Evolutionary conservation across 768 basidiomycete genomes (phyloP), one percentile per base, ranked within the genome.

Genomic region (Dictyophora rubrovolvata): DNA sequence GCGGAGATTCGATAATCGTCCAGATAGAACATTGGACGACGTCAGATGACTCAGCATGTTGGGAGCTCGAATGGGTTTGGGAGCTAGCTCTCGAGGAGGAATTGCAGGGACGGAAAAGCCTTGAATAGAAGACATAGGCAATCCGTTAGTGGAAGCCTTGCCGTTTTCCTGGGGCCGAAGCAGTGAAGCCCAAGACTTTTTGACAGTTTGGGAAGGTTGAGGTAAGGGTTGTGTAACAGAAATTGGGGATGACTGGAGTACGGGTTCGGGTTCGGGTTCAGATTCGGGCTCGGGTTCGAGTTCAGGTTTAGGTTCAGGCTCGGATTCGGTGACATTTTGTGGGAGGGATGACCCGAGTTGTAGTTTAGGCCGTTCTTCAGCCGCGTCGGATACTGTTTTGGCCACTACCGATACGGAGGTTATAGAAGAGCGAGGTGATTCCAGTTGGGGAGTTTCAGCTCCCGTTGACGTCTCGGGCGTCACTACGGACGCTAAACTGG

Each of bases 171-270:
- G 69, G 0, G 75, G 64, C 53, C 79, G 78, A 37, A 90, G 74
- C 35, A 91, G 81, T 14, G 86, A 86, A 0, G 88, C 87, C 83
- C 85, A 91, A 1, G 85, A 86, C 68, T 84, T 87, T 71, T 82
- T 86, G n/a, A 63, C 57, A 1, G 63, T 51, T 5, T 73, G 69
- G 21, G 74, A 49, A 63, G 50, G 16, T 54, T 54, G 53, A 12
- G 46, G n/a, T 46, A 28, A 56, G 46, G 37, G 55, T 51, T 16
- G 50, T 51, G 14, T 34, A 16, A 22, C 50, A 3, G 21, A 14
- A 11, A 34, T 1, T 18, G 20, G 14, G 18, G 22, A 22, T 9
- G 16, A 21, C 0, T 65, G 56, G 0, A 65, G 53, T 47, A 59
- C n/a, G 4, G 63, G 34, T 22, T 63, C 52, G 21, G 67, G 33